A percentile compares a stretch with the other conserved stretches of the same genome.
These are phyloP conservation scores for Pythium rhizo-oryzae DNA, from an alignment of 352 stramenopile genomes.

Conservation along the genomic window DNA sequence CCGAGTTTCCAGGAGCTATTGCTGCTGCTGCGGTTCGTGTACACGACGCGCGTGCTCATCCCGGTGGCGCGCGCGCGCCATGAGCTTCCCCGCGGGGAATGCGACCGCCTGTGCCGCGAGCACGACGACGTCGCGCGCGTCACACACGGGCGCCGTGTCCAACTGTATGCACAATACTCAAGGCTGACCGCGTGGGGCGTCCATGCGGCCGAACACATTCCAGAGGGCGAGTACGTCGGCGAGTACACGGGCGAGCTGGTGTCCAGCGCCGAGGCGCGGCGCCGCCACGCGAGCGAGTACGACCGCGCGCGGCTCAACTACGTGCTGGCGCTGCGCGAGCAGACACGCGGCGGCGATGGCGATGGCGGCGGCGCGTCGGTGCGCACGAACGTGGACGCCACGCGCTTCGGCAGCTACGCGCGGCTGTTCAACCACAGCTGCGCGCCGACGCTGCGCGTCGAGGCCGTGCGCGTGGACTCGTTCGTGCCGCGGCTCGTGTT, in stretches of 20 bases:
- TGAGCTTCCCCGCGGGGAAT: slow-evolving; percentile 29
- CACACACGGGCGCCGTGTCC: slow-evolving; percentile 29
- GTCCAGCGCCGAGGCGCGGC: slow-evolving; percentile 42
- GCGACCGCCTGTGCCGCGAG: slow-evolving; percentile 20
- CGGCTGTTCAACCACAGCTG: slow-evolving; percentile 82
- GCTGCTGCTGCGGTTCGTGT: slow-evolving; percentile 34
- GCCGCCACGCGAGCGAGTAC: slow-evolving; percentile 40
- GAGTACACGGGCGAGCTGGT: slow-evolving; percentile 74
- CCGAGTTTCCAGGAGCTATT: not conserved
- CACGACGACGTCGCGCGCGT: slow-evolving; percentile 32
- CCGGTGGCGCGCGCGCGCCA: slow-evolving; percentile 27
- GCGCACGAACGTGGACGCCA: slow-evolving; percentile 69
- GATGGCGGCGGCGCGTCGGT: slow-evolving; percentile 29
- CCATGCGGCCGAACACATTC: slow-evolving; percentile 36
- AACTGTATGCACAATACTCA: slow-evolving; percentile 34
- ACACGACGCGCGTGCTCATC: slow-evolving; percentile 34
- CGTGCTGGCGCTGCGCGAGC: slow-evolving; percentile 58
- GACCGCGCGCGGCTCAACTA: slow-evolving; percentile 44
- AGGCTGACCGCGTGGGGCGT: slow-evolving; percentile 53
- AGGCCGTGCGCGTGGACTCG: slow-evolving; percentile 55
- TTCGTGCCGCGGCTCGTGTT: slow-evolving; percentile 65
- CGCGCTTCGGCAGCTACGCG: slow-evolving; percentile 45
- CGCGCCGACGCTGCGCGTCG: slow-evolving; percentile 48
- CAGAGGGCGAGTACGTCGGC: slow-evolving; percentile 40
- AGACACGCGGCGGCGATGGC: not conserved